A percentile compares a stretch with the other conserved stretches of the same genome.
phyloP scores from a whole-genome alignment of 2,329 filamentous ascomycete genomes.

The Pseudopyricularia cyperi region DNA sequence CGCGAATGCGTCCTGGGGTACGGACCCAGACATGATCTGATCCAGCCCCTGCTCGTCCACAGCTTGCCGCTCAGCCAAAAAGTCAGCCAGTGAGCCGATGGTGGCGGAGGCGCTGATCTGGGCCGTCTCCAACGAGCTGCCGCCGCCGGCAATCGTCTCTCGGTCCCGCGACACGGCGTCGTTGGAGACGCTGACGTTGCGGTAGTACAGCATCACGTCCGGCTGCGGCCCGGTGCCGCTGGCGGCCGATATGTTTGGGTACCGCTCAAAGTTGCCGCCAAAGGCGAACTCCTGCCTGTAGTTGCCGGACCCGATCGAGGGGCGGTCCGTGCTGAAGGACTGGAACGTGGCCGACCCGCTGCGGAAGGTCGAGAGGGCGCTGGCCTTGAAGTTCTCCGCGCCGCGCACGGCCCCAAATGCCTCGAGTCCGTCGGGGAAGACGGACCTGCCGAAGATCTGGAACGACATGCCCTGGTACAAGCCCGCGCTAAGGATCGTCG shows the following conservation, averaged over 20 bases:
- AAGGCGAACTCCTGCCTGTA: conserved; percentile 46
- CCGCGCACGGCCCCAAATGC: conserved; percentile 28
- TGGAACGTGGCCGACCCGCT: conserved; percentile 45
- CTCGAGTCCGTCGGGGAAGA: conserved; percentile 47
- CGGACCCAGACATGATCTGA: not conserved
- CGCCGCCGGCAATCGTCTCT: conserved; percentile 18
- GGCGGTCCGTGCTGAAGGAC: conserved; percentile 23
- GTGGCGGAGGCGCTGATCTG: not conserved
- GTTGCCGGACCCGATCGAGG: conserved; percentile 37
- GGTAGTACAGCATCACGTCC: conserved; percentile 37
- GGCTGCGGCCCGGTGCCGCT: conserved; percentile 10
- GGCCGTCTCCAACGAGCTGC: too few species aligned
- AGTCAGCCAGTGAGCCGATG: not conserved
- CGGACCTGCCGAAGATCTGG: conserved; percentile 21
- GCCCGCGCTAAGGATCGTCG: conserved; percentile 29
- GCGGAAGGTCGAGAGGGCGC: conserved; percentile 36
- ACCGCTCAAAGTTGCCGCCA: conserved; percentile 21
- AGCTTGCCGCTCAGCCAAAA: not conserved
- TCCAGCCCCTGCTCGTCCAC: not conserved
- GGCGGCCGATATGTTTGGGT: conserved; percentile 4
- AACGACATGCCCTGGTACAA: conserved; percentile 27
- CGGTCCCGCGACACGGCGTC: conserved; percentile 35
- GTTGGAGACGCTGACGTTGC: conserved; percentile 42
- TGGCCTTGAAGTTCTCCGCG: conserved; percentile 11
- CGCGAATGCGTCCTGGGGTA: not conserved